A percentile compares a stretch with the other conserved stretches of the same genome.
Evolutionary conservation across 257 asterid genomes (phyloP).

Genomic region (Lavandula angustifolia): DNA sequence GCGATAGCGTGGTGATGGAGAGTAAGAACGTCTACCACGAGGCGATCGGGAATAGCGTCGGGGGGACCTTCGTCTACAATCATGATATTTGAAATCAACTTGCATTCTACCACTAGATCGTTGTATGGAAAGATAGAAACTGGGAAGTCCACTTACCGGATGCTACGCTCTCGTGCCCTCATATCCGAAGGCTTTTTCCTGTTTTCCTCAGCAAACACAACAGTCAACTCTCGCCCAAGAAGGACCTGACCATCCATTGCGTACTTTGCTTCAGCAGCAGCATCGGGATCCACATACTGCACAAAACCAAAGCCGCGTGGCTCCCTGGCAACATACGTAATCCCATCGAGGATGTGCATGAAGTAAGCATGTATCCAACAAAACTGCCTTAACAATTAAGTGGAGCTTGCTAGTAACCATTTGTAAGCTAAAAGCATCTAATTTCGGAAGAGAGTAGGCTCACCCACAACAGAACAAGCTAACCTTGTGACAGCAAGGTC

Average conservation of each 20-base stretch:
- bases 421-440: not conserved
- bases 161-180: slow-evolving; percentile 63
- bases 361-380: not conserved
- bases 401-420: slow-evolving; percentile 16
- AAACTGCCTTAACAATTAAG: not conserved
- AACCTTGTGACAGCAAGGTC: slow-evolving; percentile 52
- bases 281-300: slow-evolving; percentile 69
- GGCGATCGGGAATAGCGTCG: slow-evolving; percentile 29
- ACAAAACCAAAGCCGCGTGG: slow-evolving; percentile 93
- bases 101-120: no score
- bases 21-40: slow-evolving; percentile 24
- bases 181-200: slow-evolving; percentile 78
- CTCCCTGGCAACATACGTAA: slow-evolving; percentile 41
- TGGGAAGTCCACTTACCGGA: slow-evolving; percentile 31
- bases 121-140: not conserved
- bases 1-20: slow-evolving; percentile 30
- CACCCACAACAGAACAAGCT: slow-evolving; percentile 38
- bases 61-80: slow-evolving; percentile 25
- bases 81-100: not conserved
- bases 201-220: slow-evolving; percentile 76
- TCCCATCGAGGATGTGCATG: not conserved
- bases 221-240: slow-evolving; percentile 69
- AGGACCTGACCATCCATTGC: slow-evolving; percentile 46
- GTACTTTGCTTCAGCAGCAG: slow-evolving; percentile 85
- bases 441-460: slow-evolving; percentile 8